A percentile compares a stretch with the other conserved stretches of the same genome.
These are phyloP conservation scores for Pseudozyma thailandica DNA, from an alignment of 1,284 basidiomycete species.

Conservation along the genomic window DNA sequence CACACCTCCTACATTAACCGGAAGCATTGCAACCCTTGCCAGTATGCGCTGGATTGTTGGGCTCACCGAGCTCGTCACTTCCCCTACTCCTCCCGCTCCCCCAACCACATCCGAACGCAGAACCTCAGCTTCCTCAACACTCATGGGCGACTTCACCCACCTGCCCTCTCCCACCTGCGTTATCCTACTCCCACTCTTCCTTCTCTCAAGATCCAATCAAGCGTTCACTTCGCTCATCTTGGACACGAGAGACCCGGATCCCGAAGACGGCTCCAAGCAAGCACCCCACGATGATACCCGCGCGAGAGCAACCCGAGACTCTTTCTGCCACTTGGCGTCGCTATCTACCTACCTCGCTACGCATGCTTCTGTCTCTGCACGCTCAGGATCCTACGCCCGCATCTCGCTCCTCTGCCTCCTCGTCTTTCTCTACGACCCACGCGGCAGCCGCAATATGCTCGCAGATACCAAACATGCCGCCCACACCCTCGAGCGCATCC, in stretches of 20 bases:
- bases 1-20: slow-evolving; percentile 32
- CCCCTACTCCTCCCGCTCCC: slow-evolving; percentile 5
- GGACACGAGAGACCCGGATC: slow-evolving; percentile 14
- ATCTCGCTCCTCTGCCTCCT: slow-evolving; percentile 48
- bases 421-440: slow-evolving; percentile 49
- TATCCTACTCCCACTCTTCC: slow-evolving; percentile 48
- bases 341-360: slow-evolving; percentile 56
- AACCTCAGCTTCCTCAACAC: slow-evolving; percentile 8
- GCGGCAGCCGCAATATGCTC: slow-evolving; percentile 40
- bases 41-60: slow-evolving; percentile 46
- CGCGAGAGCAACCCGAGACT: slow-evolving; percentile 21
- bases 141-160: slow-evolving; percentile 30
- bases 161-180: slow-evolving; percentile 40
- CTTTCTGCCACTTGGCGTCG: slow-evolving; percentile 46
- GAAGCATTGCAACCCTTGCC: slow-evolving; percentile 36
- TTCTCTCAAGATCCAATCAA: slow-evolving; percentile 51
- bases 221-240: slow-evolving; percentile 46
- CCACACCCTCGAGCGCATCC: slow-evolving; percentile 22
- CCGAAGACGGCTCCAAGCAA: background rate
- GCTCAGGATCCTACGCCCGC: slow-evolving; percentile 49
- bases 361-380: slow-evolving; percentile 48
- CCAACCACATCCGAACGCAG: slow-evolving; percentile 5
- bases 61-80: slow-evolving; percentile 30
- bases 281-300: slow-evolving; percentile 4
- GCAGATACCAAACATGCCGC: slow-evolving; percentile 16